Evolutionary conservation across 768 basidiomycete species (phyloP).

Genomic region (Neoboletus subvelutipes): DNA sequence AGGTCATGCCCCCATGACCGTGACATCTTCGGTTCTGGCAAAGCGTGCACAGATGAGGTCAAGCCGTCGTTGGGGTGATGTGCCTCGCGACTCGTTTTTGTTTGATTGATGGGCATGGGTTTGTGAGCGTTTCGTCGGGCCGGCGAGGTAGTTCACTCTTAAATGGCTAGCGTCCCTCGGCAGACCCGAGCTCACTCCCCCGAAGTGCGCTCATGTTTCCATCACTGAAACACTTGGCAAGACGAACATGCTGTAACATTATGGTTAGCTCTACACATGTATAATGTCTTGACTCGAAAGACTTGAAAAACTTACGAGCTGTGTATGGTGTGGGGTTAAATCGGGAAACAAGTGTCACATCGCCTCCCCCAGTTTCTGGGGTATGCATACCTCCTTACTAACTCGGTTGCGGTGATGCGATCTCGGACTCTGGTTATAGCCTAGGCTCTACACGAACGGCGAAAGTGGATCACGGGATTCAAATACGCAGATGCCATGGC

Average conservation of each 20-base stretch:
- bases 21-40: background rate
- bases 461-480: background rate
- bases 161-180: background rate
- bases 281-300: background rate
- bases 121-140: background rate
- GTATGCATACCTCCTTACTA: background rate
- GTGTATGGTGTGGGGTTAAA: background rate
- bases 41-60: background rate
- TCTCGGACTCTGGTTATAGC: background rate
- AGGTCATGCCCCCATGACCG: constrained; percentile 3
- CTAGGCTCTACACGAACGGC: background rate
- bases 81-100: background rate
- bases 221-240: background rate
- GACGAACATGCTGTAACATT: background rate
- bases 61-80: background rate
- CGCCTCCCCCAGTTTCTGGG: background rate
- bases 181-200: background rate
- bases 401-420: background rate
- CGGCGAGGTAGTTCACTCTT: background rate
- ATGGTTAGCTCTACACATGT: background rate
- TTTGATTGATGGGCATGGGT: background rate
- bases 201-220: background rate
- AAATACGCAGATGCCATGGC: background rate
- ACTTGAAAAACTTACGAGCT: background rate
- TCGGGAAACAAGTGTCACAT: background rate